Conservation (phyloP, 2,329 filamentous ascomycete genomes). For the Zymoseptoria crescenta region DNA sequence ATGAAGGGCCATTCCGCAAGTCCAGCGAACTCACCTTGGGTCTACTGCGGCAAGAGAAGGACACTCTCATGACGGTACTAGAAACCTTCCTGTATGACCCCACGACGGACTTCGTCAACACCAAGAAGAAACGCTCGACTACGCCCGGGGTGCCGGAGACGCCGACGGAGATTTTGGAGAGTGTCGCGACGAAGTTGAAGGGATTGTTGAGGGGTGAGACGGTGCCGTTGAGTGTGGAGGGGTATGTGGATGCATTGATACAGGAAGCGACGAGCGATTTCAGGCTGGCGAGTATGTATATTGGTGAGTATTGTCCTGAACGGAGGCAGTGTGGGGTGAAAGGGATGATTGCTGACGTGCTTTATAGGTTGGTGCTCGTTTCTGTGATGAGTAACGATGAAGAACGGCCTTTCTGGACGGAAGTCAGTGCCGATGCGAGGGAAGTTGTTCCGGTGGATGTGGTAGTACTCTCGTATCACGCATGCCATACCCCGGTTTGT, state of each 20-base stretch:
- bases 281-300: slow-evolving; percentile 90
- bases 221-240: slow-evolving; percentile 88
- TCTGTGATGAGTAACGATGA: slow-evolving; percentile 6
- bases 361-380: slow-evolving; percentile 18
- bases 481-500: neutral
- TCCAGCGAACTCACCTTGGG: slow-evolving; percentile 82
- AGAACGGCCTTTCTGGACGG: neutral
- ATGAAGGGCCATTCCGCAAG: slow-evolving; percentile 83
- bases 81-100: slow-evolving; percentile 97
- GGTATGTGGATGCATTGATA: slow-evolving; percentile 94
- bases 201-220: slow-evolving; percentile 79
- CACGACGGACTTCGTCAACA: slow-evolving; percentile 83
- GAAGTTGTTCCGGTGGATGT: neutral
- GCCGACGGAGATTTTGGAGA: slow-evolving; percentile 76
- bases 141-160: slow-evolving; percentile 55
- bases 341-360: neutral
- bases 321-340: neutral
- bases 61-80: slow-evolving; percentile 93
- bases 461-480: neutral
- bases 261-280: slow-evolving; percentile 71
- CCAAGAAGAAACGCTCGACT: slow-evolving; percentile 53
- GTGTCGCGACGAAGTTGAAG: slow-evolving; percentile 76
- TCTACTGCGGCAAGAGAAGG: slow-evolving; percentile 81
- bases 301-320: slow-evolving; percentile 47
- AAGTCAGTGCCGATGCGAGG: neutral